Evolutionary conservation across 2,329 filamentous ascomycete species (phyloP), one percentile per base, ranked within the genome.

Genomic region (Botrytis fragariae): DNA sequence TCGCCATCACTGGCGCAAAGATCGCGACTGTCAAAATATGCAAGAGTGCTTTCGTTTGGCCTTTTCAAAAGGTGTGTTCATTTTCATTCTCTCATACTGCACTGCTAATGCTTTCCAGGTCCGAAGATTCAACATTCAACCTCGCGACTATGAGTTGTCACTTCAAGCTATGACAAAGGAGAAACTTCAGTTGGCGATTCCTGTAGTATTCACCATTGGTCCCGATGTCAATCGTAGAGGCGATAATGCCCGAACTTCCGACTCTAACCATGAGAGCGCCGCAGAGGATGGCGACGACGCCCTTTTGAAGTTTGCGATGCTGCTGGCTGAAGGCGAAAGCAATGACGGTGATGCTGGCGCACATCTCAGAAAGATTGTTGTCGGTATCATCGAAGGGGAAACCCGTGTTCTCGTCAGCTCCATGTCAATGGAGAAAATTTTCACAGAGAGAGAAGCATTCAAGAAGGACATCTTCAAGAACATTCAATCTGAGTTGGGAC

Each of bases 161-260:
- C 85, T 97, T 2, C 92, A 95, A 80, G 93, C 93, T 73, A 97
- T 97, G 93, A 97, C 93, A 29, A 89, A 91, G 78, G 94, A 97
- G 84, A 97, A 97, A 82, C 87, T 96, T 4, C 92, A 95, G 76
- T 95, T 96, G 81, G 86, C 90, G 8, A 87, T 96, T 0, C 93
- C 93, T 3, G 93, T 94, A 18, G 92, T 96, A 75, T 96, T 96
- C 83, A 96, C 93, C 54, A 91, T 96, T 74, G 93, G 93, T 22
- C 93, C 94, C 0, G 90, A 94, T 75, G 89, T 95, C 75, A 90
- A 91, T 75, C 83, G 84, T 59, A 84, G 87, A 42, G 87, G 87
- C 29, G 73, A 57, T 12, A 69, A 59, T 48, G 77, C 75, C 6
- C 74, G 81, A 78, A 63, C 75, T 25, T 73, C 72, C 25, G 37